phyloP scores from a whole-genome alignment of 768 basidiomycete genomes.

The Boletus eberwhitei region DNA sequence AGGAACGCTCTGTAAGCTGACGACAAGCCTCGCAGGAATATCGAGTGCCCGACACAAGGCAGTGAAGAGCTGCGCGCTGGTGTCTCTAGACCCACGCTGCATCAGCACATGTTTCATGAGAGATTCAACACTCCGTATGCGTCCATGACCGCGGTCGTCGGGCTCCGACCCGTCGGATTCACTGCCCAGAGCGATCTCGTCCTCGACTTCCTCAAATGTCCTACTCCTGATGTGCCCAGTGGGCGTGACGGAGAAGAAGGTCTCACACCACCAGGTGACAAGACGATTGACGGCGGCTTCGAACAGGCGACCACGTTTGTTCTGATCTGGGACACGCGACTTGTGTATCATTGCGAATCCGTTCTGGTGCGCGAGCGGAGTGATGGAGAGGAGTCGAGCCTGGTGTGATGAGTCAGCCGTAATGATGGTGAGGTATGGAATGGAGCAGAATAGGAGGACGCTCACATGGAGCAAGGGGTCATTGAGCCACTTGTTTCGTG shows the following conservation, averaged over 20 bases:
- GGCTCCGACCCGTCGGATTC: conserved; percentile 38
- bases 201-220: conserved; percentile 73
- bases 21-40: conserved; percentile 83
- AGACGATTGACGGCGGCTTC: conserved; percentile 75
- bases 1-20: conserved; percentile 87
- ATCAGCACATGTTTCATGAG: conserved; percentile 91
- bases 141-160: conserved; percentile 54
- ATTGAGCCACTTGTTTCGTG: conserved; percentile 83
- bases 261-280: conserved; percentile 78
- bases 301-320: conserved; percentile 83
- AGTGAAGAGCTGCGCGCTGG: conserved; percentile 88
- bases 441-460: conserved; percentile 1
- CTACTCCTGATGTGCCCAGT: conserved; percentile 70
- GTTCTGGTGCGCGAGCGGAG: conserved; percentile 77
- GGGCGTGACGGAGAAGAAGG: conserved; percentile 62
- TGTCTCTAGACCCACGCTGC: conserved; percentile 77
- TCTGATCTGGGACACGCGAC: conserved; percentile 73
- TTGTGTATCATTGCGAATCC: conserved; percentile 81
- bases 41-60: conserved; percentile 82
- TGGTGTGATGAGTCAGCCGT: conserved; percentile 31
- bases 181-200: conserved; percentile 28
- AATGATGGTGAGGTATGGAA: neutral
- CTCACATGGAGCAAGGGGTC: conserved; percentile 79
- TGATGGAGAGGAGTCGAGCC: conserved; percentile 86
- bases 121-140: conserved; percentile 73